phyloP scores from a whole-genome alignment of 2,329 filamentous ascomycete species.

The Juglanconis sp. region DNA sequence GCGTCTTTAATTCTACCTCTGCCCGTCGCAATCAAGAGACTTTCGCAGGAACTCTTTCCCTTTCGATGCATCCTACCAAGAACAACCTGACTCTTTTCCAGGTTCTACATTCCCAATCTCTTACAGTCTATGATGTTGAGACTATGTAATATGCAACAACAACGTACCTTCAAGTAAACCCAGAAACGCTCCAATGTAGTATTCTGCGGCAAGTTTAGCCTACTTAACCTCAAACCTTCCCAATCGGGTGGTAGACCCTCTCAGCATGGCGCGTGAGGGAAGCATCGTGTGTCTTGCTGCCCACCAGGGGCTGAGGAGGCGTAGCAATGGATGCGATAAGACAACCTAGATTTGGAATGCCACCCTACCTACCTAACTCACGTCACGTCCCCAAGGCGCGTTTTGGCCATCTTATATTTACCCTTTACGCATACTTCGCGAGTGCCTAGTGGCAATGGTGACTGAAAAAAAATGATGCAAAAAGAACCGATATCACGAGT shows the following conservation, averaged over 20 bases:
- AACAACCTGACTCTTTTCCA: no score
- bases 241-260: not conserved
- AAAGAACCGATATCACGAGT: no score
- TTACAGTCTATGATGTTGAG: not conserved
- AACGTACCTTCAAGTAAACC: not conserved
- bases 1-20: no score
- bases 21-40: no score
- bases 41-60: no score
- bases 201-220: not conserved
- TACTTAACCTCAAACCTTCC: not conserved
- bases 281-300: not conserved
- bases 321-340: not conserved
- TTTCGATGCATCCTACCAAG: no score
- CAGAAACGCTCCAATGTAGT: not conserved
- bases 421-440: no score
- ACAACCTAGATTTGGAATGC: not conserved
- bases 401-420: not conserved
- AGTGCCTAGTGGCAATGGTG: no score
- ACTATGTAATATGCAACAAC: not conserved
- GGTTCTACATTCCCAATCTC: no score
- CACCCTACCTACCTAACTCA: not conserved
- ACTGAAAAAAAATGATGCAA: no score
- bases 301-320: not conserved
- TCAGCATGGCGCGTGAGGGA: not conserved
- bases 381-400: not conserved